Evolutionary conservation across 257 asterid genomes (phyloP), one percentile per base, ranked within the genome.

Genomic region (Orobanche coerulescens): DNA sequence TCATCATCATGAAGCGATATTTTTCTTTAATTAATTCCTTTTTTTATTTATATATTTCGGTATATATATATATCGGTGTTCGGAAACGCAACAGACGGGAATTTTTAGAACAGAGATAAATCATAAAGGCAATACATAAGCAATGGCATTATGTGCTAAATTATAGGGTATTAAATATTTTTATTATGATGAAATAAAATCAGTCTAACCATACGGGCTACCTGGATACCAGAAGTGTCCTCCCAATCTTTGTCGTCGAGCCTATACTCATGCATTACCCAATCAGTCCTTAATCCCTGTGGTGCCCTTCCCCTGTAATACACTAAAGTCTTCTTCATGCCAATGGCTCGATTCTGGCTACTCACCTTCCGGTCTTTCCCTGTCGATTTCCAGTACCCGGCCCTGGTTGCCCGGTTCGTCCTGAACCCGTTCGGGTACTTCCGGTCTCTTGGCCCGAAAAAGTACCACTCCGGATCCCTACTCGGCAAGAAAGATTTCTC

Each of bases 401-500:
- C 97, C 57, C 90, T 72, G 0, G 97, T 91, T 0, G 97, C 97
- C 62, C 97, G 67, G 61, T 91, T 91, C 4, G 97, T 91, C 50
- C 97, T 76, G 73, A 87, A 87, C 34, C 97, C 97, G 23, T 91
- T 91, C 0, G 97, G 97, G 70, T 91, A 91, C 81, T 91, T 91
- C 19, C 97, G 73, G 80, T 91, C 97, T 80, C 97, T 76, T 0
- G 97, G 97, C 13, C 97, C 96, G 59, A 91, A 91, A 36, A 91
- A 91, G 74, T 91, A 91, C 97, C 97, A 91, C 66, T 87, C 97
- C 0, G 97, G 97, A 71, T 91, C 97, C 78, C 95, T 80, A 65
- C 97, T 87, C 0, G 96, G 97, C 72, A 91, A 71, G 76, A 91
- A 83, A 0, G 97, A 91, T 73, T 88, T 91, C 78, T 87, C 97